These are phyloP conservation scores for Aquilaria yunnanensis DNA, from an alignment of 345 rosid species.

Conservation along the genomic window DNA sequence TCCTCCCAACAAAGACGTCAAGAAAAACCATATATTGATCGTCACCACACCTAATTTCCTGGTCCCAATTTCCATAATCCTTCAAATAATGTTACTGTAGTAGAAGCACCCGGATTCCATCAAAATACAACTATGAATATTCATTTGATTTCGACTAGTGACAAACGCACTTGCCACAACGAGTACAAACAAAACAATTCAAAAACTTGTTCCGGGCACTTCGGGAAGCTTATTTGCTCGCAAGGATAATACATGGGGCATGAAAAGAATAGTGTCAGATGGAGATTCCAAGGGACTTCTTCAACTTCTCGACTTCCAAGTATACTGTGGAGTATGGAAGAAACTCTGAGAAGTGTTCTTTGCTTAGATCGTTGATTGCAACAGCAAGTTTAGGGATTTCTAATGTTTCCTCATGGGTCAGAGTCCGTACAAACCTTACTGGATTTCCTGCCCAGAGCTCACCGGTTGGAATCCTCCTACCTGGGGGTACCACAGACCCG, in stretches of 20 bases:
- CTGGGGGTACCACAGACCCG: conserved; percentile 93
- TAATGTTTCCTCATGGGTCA: conserved; percentile 86
- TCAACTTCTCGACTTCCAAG: conserved; percentile 93
- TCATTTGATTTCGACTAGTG: conserved; percentile 19
- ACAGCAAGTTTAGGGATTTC: conserved; percentile 97
- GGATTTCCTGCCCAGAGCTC: conserved; percentile 99
- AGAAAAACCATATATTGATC: conserved; percentile 5
- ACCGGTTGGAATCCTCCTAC: conserved; percentile 91
- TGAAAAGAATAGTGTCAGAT: conserved; percentile 29
- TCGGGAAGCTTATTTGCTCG: conserved; percentile 58
- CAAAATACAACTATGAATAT: conserved; percentile 7
- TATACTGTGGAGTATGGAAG: conserved; percentile 90
- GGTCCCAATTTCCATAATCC: no score
- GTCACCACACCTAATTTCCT: conserved; percentile 21
- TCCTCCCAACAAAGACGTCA: conserved; percentile 14
- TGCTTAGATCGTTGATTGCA: conserved; percentile 83
- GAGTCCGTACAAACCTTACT: conserved; percentile 71
- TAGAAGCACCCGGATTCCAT: no score
- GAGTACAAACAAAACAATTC: conserved; percentile 16
- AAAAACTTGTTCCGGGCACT: conserved; percentile 32
- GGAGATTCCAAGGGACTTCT: conserved; percentile 62
- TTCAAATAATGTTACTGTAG: no score
- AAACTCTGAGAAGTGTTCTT: conserved; percentile 67
- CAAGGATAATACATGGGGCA: conserved; percentile 18
- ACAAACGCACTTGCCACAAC: conserved; percentile 12